Evolutionary conservation across 2,329 filamentous ascomycete genomes (phyloP).

Genomic region (Cyphellophora europaea): DNA sequence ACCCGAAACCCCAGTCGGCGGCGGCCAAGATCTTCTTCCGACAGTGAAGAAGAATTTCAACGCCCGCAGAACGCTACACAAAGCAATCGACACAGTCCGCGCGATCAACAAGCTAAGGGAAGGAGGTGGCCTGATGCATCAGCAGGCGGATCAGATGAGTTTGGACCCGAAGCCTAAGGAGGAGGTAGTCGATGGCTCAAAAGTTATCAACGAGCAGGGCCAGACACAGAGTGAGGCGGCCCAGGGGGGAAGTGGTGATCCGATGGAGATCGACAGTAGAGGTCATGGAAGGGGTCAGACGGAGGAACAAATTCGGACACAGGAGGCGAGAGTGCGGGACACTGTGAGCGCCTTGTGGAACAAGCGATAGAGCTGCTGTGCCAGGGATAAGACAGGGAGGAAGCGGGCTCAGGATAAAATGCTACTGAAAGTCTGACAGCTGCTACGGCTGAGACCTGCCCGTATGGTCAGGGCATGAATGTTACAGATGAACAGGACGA

Average conservation of each 20-base stretch:
- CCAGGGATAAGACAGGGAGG: too few relatives aligned
- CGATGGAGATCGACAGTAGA: constrained; percentile 49
- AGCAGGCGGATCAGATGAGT: constrained; percentile 48
- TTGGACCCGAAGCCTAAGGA: constrained; percentile 46
- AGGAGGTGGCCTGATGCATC: constrained; percentile 49
- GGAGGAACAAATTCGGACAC: constrained; percentile 51
- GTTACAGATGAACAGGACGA: too few relatives aligned
- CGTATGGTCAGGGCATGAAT: too few relatives aligned
- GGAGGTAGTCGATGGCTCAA: constrained; percentile 34
- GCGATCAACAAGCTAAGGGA: constrained; percentile 60
- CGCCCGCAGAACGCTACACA: constrained; percentile 54
- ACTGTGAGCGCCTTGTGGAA: constrained; percentile 50
- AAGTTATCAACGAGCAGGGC: constrained; percentile 29
- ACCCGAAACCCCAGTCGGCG: constrained; percentile 23
- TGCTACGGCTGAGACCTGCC: too few relatives aligned
- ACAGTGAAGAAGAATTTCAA: constrained; percentile 65
- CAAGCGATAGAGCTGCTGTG: too few relatives aligned
- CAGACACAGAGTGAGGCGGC: constrained; percentile 18
- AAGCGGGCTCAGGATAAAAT: too few relatives aligned
- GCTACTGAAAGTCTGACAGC: too few relatives aligned
- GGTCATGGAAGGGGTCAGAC: constrained; percentile 53
- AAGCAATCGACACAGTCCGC: constrained; percentile 58
- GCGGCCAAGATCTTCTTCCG: constrained; percentile 48
- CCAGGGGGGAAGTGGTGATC: constrained; percentile 28
- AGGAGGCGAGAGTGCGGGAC: constrained; percentile 51